Evolutionary conservation across 257 asterid genomes (phyloP).

Genomic region (Perilla frutescens): DNA sequence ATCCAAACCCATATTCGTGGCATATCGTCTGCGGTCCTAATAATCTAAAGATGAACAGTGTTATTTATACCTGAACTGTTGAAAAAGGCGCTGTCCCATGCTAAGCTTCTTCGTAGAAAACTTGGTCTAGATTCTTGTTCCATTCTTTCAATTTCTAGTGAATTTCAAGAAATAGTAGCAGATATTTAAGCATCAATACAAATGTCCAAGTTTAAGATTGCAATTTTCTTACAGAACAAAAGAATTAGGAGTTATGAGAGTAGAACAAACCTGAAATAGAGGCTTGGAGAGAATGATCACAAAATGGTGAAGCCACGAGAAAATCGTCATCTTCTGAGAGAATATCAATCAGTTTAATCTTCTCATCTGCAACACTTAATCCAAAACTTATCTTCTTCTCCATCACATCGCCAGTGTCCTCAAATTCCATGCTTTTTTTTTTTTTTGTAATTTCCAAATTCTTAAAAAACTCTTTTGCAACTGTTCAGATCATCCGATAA

Average conservation of each 20-base stretch:
- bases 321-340: slow-evolving; percentile 58
- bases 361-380: slow-evolving; percentile 43
- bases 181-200: background rate
- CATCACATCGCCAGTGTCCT: slow-evolving; percentile 6
- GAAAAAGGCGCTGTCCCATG: slow-evolving; percentile 77
- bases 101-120: slow-evolving; percentile 65
- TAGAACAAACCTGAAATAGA: slow-evolving; percentile 47
- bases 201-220: background rate
- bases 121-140: slow-evolving; percentile 51
- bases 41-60: background rate
- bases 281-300: slow-evolving; percentile 45
- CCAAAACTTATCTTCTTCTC: slow-evolving; percentile 45
- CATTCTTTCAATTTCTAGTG: slow-evolving; percentile 21
- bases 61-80: slow-evolving; percentile 50
- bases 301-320: slow-evolving; percentile 51
- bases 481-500: background rate
- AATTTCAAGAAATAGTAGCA: slow-evolving; percentile 9
- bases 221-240: background rate
- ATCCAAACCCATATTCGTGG: too few relatives aligned
- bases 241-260: background rate
- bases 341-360: slow-evolving; percentile 64
- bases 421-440: slow-evolving; percentile 27
- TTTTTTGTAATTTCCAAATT: background rate
- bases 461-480: background rate
- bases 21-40: too few relatives aligned